Base-by-base conservation (phyloP, 768 basidiomycete genomes). In the Collybia mongolica region DNA sequence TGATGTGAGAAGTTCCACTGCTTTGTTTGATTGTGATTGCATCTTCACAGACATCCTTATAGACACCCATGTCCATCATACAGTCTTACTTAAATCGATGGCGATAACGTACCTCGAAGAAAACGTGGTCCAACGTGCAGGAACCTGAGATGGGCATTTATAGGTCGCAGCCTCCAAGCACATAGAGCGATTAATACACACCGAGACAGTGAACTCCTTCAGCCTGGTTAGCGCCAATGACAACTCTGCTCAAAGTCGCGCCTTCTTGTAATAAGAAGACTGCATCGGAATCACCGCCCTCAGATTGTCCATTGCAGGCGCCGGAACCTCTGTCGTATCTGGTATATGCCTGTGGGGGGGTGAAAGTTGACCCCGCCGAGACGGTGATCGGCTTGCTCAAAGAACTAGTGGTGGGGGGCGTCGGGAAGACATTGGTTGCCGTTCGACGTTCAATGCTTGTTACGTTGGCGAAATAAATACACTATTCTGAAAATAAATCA, bases 191-290 rank as follows among this genome's bases (percentile, higher is more conserved):
- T 32, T 0, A 50, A 26, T 7, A 36, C 58, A 15, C 49, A 69
- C 70, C 69, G 44, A 71, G 64, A 55, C 71, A 73, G 51, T 73
- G 72, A 44, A 72, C 60, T 41, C 72, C 72, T 44, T 74, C 73
- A 38, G 68, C 59, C 49, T 74, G 73, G 57, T 73, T 70, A 23
- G 67, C 60, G 1, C 73, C 73, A 45, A 75, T 74, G 20, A 66
- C 62, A 32, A 75, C 72, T 20, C 64, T 65, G 46, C 68, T 72
- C 37, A 73, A 58, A 8, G 70, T 73, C 6, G 70, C 73, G 26
- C 73, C 73, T 37, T 71, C 66, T 41, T 72, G 54, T 15, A 75
- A 61, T n/a, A 74, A 47, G 61, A 75, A 75, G n/a, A 73, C 72
- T 15, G 71, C 70, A 35, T 68, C 71, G 5, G 68, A 50, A 43